These are phyloP conservation scores for Verticillium nubilum DNA, from an alignment of 2,329 filamentous ascomycete genomes.

Conservation along the genomic window DNA sequence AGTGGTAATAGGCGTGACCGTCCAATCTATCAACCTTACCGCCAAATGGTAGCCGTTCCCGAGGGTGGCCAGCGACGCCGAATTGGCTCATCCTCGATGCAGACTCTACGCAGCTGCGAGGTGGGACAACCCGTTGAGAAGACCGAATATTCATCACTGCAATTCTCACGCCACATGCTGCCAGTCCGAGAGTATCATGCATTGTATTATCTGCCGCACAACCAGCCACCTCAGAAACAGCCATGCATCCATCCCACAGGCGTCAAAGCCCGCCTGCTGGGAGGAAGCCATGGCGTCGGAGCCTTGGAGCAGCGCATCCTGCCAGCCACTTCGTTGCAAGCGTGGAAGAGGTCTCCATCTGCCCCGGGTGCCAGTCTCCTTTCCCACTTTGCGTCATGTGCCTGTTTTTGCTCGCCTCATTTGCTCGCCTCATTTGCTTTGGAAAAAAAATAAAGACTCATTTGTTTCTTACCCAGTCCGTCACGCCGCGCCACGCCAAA, in stretches of 20 bases:
- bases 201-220: conserved; percentile 1
- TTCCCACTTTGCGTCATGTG: neutral
- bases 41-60: no score
- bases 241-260: neutral
- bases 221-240: neutral
- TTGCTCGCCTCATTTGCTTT: neutral
- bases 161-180: neutral
- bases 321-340: no score
- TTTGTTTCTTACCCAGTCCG: neutral
- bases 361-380: no score
- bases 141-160: no score
- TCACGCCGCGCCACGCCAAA: neutral
- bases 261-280: neutral
- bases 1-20: no score
- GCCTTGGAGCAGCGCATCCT: neutral
- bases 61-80: no score
- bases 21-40: no score
- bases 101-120: no score
- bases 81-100: no score
- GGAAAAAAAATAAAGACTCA: neutral
- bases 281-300: neutral
- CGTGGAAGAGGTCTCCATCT: no score
- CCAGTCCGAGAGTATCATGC: conserved; percentile 6
- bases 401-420: neutral
- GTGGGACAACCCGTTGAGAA: no score